Evolutionary conservation across 2,329 filamentous ascomycete species (phyloP), one percentile per base, ranked within the genome.

Genomic region (Ceratocystis cubensis): DNA sequence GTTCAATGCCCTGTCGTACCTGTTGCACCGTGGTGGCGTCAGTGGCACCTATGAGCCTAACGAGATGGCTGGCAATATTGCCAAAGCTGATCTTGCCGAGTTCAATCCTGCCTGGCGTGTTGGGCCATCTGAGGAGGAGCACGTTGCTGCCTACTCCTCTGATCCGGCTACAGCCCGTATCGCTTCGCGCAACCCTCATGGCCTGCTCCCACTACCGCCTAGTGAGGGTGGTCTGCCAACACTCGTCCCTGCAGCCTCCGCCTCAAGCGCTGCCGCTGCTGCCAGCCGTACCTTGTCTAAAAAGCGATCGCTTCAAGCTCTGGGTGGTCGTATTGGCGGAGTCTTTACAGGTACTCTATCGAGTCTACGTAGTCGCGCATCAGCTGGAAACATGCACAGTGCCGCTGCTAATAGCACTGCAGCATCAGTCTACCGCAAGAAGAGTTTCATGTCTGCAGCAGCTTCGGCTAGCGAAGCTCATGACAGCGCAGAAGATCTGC

Each of bases 1-100:
- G 94, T 96, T 94, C 81, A 97, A 97, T 73, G 92, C 94, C 0
- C 81, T 99, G 65, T 96, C 91, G 1, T 99, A 99, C 74, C 82
- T 99, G 15, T 82, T 97, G 45, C 81, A 96, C 37, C 86, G 92
- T 59, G 91, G 87, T 30, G 81, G 84, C 41, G 79, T 82, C 22
- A 86, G 88, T 46, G 82, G 79, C n/a, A 61, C 37, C 1, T 66
- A 66, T 41, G 81, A 83, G 64, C 78, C 82, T 5, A 83, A 85
- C 70, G 86, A 81, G 70, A 76, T 82, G 68, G 80, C 79, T 0
- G 80, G 79, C 48, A 79, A 80, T 69, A 80, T 87, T 64, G 84
- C 84, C 0, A 78, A 79, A 28, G 84, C 86, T 61, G 85, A 88
- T 69, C 79, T 86, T 1, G 82, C 85, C 48, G 94, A 96, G 73